Base-by-base conservation (phyloP, 2,329 filamentous ascomycete species). In the Lasiodiplodia gonubiensis region DNA sequence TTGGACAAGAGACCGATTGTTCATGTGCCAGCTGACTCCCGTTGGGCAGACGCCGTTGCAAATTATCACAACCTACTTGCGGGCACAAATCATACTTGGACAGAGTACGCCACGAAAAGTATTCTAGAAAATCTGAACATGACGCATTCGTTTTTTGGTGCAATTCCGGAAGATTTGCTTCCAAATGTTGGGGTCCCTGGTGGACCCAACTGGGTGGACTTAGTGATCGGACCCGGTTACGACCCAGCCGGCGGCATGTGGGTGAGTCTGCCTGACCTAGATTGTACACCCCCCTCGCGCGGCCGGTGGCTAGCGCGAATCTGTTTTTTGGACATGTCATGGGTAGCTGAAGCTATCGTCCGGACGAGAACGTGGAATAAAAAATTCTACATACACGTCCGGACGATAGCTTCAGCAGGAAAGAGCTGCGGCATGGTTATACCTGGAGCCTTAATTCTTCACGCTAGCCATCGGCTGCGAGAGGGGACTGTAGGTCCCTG, bases 231-330 rank as follows among this genome's bases (percentile, higher is more conserved):
- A 30, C 67, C 70, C 18, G 75, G 75, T 8, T 77, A 77, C 49
- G 71, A 76, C 42, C 74, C 75, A 30, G 74, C 72, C 3, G 75
- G 72, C 3, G 75, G 75, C 27, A 73, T 76, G 72, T 77, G 74
- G 72, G 59, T 51, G 3, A 37, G 59, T 63, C 14, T 30, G 10
- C 14, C n/a, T 11, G 10, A 3, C n/a, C 2, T 21, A 21, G 2
- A 10, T 21, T n/a, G 18, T n/a, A n/a, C n/a, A n/a, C n/a, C n/a
- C n/a, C n/a, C n/a, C n/a, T n/a, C n/a, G n/a, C n/a, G n/a, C n/a
- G n/a, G n/a, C n/a, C n/a, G n/a, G n/a, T n/a, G n/a, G n/a, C n/a
- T n/a, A n/a, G n/a, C n/a, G n/a, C n/a, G n/a, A n/a, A n/a, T n/a
- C n/a, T n/a, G n/a, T n/a, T n/a, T n/a, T n/a, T n/a, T n/a, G n/a